These are phyloP conservation scores for Inonotus hispidus DNA, from an alignment of 1,284 basidiomycete species.

Conservation along the genomic window DNA sequence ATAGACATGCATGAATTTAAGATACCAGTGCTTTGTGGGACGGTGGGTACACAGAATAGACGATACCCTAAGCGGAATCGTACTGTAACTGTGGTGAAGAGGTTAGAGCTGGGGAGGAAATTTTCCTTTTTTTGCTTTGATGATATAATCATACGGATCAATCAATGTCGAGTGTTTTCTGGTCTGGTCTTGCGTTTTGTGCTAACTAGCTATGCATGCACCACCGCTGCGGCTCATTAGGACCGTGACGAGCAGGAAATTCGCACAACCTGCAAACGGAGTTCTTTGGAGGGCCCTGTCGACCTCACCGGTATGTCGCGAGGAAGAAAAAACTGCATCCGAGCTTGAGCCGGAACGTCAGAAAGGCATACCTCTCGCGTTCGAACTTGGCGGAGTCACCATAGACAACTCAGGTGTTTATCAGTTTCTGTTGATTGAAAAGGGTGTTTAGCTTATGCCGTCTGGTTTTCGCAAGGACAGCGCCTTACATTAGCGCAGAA, in stretches of 20 bases:
- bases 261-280: constrained; percentile 46
- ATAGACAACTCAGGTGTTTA: background rate
- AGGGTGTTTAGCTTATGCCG: background rate
- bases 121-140: too few relatives aligned
- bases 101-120: too few relatives aligned
- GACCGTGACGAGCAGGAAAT: constrained; percentile 58
- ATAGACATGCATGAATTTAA: too few relatives aligned
- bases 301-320: background rate
- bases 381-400: constrained; percentile 12
- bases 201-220: background rate
- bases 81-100: too few relatives aligned
- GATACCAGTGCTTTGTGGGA: too few relatives aligned
- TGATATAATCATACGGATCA: too few relatives aligned
- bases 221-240: background rate
- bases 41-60: too few relatives aligned
- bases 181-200: too few relatives aligned
- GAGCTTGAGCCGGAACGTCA: background rate
- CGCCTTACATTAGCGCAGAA: background rate
- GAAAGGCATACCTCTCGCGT: constrained; percentile 15
- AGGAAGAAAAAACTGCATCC: background rate
- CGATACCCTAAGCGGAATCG: too few relatives aligned
- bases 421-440: background rate
- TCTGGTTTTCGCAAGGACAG: background rate
- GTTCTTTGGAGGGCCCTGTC: constrained; percentile 44
- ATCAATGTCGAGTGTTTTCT: too few relatives aligned